These are phyloP conservation scores for Tetrahymena elliotti DNA, from an alignment of 73 alveolate species.

Conservation along the genomic window DNA sequence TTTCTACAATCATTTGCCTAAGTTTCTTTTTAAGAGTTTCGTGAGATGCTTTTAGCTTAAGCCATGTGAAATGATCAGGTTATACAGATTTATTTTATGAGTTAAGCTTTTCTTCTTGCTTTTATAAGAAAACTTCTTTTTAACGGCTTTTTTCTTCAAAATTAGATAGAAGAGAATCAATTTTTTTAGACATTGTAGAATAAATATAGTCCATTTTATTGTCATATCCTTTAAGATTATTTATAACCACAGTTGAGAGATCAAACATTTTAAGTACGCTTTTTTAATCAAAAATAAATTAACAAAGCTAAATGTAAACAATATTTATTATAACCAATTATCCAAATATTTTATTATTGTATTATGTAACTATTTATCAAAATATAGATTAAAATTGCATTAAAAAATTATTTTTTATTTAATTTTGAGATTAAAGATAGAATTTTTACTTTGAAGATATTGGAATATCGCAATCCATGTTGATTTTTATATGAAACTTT, in stretches of 20 bases:
- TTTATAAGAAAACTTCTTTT: background rate
- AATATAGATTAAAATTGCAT: too few species aligned
- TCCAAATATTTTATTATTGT: too few species aligned
- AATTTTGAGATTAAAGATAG: background rate
- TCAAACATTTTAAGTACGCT: background rate
- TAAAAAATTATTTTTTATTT: background rate
- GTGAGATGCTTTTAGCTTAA: constrained; percentile 10
- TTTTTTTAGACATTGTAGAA: background rate
- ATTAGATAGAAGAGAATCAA: background rate
- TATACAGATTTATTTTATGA: background rate
- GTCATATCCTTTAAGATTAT: background rate
- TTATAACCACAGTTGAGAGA: background rate
- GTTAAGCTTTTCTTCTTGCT: background rate
- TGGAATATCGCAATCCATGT: background rate
- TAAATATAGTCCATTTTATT: background rate
- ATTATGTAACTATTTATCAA: too few species aligned
- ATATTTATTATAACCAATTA: too few species aligned
- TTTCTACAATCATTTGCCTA: constrained; percentile 28
- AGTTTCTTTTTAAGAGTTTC: constrained; percentile 8
- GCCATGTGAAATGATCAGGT: constrained; percentile 26
- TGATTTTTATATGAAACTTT: background rate
- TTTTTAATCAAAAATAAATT: background rate
- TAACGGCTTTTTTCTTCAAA: background rate
- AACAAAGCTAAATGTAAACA: background rate
- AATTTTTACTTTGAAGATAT: background rate